phyloP scores from a whole-genome alignment of 768 basidiomycete genomes.

The Suillus ampliporus region DNA sequence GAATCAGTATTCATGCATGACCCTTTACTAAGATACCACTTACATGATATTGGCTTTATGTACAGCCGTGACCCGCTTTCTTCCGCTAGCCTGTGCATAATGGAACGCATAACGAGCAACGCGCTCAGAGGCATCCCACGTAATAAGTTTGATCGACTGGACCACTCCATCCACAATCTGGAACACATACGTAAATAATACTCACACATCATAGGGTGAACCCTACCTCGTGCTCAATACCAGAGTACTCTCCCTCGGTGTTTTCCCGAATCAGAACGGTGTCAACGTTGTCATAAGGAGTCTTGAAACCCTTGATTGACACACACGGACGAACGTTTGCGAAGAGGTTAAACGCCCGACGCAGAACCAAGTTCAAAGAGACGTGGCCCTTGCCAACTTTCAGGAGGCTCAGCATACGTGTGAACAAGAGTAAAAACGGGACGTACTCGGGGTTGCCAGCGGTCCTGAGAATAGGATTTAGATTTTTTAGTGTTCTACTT shows the following conservation, averaged over 20 bases:
- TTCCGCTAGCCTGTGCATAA: slow-evolving; percentile 87
- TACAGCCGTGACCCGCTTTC: slow-evolving; percentile 95
- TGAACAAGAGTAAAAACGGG: slow-evolving; percentile 13
- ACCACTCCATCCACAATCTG: slow-evolving; percentile 97
- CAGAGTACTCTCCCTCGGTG: slow-evolving; percentile 99
- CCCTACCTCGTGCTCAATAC: slow-evolving; percentile 96
- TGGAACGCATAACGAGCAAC: slow-evolving; percentile 99
- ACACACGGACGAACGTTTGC: slow-evolving; percentile 98
- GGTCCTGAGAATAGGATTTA: slow-evolving; percentile 61
- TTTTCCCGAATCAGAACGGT: slow-evolving; percentile 99
- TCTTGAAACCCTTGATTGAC: slow-evolving; percentile 97
- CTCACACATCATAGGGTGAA: slow-evolving; percentile 10
- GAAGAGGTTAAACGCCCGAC: slow-evolving; percentile 97
- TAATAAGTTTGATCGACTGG: slow-evolving; percentile 99
- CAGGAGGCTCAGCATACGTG: slow-evolving; percentile 18
- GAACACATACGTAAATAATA: slow-evolving; percentile 20
- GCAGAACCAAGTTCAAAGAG: slow-evolving; percentile 94
- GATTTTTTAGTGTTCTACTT: slow-evolving; percentile 1
- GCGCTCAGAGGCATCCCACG: slow-evolving; percentile 97
- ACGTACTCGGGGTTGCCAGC: slow-evolving; percentile 94
- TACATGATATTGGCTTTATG: slow-evolving; percentile 99
- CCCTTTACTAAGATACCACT: slow-evolving; percentile 32
- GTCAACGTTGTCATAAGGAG: slow-evolving; percentile 97
- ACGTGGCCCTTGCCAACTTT: slow-evolving; percentile 99
- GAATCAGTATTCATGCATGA: slow-evolving; percentile 20